These are phyloP conservation scores for Colletotrichum musae DNA, from an alignment of 2,329 filamentous ascomycete species.

Conservation along the genomic window DNA sequence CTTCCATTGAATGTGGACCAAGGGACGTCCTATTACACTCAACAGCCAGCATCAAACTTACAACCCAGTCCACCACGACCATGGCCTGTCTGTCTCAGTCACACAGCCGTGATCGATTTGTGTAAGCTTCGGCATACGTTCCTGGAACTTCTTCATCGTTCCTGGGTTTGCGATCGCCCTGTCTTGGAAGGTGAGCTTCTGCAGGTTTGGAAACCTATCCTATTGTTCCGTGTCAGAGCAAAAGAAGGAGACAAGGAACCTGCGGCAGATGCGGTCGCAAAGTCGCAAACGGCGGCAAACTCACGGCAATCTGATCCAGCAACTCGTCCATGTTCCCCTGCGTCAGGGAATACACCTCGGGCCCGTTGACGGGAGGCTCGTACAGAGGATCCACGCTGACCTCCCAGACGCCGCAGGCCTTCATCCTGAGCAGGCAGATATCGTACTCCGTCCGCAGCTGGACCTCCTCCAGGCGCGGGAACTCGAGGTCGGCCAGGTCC, in stretches of 20 bases:
- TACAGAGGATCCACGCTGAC: background rate
- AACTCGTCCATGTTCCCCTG: background rate
- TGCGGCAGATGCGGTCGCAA: too few species aligned
- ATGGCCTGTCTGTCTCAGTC: background rate
- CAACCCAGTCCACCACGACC: too few species aligned
- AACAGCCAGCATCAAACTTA: too few species aligned
- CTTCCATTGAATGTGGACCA: too few species aligned
- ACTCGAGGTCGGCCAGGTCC: background rate
- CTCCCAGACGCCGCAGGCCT: background rate
- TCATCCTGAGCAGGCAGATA: background rate
- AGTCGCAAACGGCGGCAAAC: background rate
- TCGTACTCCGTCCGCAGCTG: background rate
- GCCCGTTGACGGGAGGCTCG: background rate
- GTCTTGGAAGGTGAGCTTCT: background rate
- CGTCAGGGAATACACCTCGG: background rate
- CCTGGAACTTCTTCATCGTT: background rate
- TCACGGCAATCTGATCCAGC: background rate
- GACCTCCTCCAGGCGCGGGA: background rate
- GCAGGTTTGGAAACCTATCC: background rate
- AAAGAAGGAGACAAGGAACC: too few species aligned
- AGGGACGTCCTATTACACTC: too few species aligned
- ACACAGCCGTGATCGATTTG: background rate
- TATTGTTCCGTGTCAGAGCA: background rate
- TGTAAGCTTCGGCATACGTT: background rate
- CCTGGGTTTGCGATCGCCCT: background rate